Conservation (phyloP, 2,329 filamentous ascomycete species). For the Fusarium sterilihyphosum region DNA sequence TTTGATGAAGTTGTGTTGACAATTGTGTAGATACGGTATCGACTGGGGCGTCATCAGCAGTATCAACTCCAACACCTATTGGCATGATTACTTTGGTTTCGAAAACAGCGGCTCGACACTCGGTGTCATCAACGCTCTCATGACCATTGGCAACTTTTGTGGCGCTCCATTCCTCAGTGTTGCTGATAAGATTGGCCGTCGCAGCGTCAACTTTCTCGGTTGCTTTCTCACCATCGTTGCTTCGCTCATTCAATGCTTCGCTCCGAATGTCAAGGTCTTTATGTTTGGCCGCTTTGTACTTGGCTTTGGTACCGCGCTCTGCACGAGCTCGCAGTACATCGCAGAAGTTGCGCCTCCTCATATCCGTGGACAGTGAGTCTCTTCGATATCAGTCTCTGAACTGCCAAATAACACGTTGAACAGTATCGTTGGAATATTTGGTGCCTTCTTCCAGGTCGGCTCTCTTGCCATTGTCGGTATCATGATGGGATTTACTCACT, state of each 20-base stretch:
- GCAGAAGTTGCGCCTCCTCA: conserved; percentile 37
- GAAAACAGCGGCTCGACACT: conserved; percentile 27
- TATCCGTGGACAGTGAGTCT: conserved; percentile 28
- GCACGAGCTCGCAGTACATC: conserved; percentile 39
- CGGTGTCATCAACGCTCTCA: conserved; percentile 38
- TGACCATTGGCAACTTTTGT: conserved; percentile 39
- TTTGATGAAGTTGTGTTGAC: not conserved
- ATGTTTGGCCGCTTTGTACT: conserved; percentile 35
- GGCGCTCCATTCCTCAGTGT: conserved; percentile 36
- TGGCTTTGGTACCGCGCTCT: conserved; percentile 38
- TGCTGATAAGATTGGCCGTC: conserved; percentile 34
- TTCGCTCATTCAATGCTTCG: conserved; percentile 34
- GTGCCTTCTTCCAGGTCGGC: conserved; percentile 39
- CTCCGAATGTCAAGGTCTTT: conserved; percentile 30
- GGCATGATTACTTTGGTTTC: conserved; percentile 39
- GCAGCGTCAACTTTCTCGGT: conserved; percentile 35
- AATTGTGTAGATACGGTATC: conserved; percentile 26
- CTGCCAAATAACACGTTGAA: not conserved
- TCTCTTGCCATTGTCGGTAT: conserved; percentile 35
- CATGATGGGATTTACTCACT: conserved; percentile 38
- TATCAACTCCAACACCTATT: conserved; percentile 37
- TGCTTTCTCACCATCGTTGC: conserved; percentile 33
- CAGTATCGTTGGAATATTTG: conserved; percentile 36
- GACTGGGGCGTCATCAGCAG: conserved; percentile 40
- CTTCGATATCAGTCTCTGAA: rapidly evolving